Evolutionary conservation across 768 basidiomycete genomes (phyloP), one percentile per base, ranked within the genome.

Genomic region (Termitomyces sp.): DNA sequence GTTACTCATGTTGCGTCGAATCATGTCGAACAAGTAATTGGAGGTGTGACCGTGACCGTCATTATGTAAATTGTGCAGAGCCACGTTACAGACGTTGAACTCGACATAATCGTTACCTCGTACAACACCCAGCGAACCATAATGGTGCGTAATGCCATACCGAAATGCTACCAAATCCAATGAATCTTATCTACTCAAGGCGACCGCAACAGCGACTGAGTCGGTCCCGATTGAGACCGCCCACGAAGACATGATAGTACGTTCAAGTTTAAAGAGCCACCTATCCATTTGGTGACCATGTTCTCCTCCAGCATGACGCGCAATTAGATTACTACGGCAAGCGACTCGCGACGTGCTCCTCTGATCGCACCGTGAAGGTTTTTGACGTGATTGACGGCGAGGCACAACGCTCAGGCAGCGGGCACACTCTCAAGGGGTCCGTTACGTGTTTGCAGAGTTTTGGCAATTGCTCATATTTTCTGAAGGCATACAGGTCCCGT

Each of bases 301-400:
- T 26, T 57, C 31, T 55, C 22, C 39, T 26, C 36, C n/a, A 97
- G 95, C 96, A 98, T 70, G 97, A 99, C 70, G 95, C 96, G 20
- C 97, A 98, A 66, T 77, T 99, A 20, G 96, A 99, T 74, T 98
- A 97, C 79, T 97, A 97, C 65, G 95, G 94, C 34, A 94, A 94
- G 71, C 85, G 95, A 43, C 85, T 99, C 4, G 97, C 97, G 5
- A 98, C 97, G 0, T 97, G 95, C 69, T 96, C 93, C 1, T 95
- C 93, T 0, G 97, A 99, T 74, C 82, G 94, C 53, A 96, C 93
- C 0, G 89, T 99, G 61, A 90, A 93, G 66, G 87, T 98, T 10
- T 98, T 98, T 68, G 94, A 97, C 65, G 88, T 98, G 18, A 85
- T 95, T 41, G 90, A 94, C 47, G 94, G 93, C 27, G 91, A 95